Base-by-base conservation (phyloP, 1,284 basidiomycete genomes). In the Ustilago tritici region DNA sequence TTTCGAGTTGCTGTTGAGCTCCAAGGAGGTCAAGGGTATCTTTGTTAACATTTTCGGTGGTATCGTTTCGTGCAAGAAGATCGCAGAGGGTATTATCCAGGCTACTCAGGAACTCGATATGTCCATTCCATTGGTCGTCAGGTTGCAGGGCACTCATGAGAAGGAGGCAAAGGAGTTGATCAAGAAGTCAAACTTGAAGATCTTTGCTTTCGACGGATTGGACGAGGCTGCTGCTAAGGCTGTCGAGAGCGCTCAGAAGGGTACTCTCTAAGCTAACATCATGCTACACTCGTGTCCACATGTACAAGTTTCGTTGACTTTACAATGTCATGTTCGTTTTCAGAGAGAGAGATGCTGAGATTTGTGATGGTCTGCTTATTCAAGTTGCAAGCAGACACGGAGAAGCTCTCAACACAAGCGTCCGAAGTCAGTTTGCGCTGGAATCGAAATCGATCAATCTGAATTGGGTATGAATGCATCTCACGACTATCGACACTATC, bases 71-170 rank as follows among this genome's bases (percentile, higher is more conserved):
- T 99, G 96, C 85, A 97, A 99, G 86, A 88, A 88, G 47, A 87
- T 88, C 66, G 87, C 87, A 10, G 86, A 88, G 88, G 96, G 96
- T 87, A 96, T 99, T 86, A 98, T 99, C 89, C 95, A 94, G 86
- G 96, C 96, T 31, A 95, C 95, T 55, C 93, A 94, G 87, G 95
- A 98, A 86, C 90, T 99, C 47, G 88, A 91, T 57, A 88, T 99
- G 66, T 90, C 87, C 17, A 92, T 99, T 75, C 97, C 97, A 55
- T 88, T 99, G 54, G 91, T 99, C 69, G 97, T 99, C 55, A 90
- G 96, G 76, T 89, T 99, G 78, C 98, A 99, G 88, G 96, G 96
- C 56, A 99, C 95, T 31, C 98, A 95, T 88, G 96, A 98, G 88
- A 89, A 89, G 63, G 95, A 98, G 88, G 96, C 96, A 11, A 98